Conservation (phyloP, 306 rosid genomes). For the Prunus mira region DNA sequence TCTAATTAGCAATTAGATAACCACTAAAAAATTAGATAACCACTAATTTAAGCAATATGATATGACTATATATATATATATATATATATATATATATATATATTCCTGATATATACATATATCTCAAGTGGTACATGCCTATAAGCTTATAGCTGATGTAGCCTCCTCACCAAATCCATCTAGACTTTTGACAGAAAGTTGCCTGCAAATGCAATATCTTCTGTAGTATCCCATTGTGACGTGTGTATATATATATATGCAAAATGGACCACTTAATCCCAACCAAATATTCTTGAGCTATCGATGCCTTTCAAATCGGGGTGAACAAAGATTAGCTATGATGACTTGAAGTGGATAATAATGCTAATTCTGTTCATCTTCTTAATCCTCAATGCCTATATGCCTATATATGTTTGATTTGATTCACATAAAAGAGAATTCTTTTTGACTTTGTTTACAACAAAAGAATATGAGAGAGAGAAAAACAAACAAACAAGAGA, state of each 20-base stretch:
- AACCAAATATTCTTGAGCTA: conserved; percentile 17
- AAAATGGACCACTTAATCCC: conserved; percentile 28
- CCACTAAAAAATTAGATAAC: conserved; percentile 20
- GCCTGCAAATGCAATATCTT: neutral
- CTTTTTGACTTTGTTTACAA: neutral
- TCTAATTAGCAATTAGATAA: conserved; percentile 20
- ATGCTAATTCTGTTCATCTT: neutral
- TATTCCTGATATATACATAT: no score
- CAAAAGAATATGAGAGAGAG: neutral
- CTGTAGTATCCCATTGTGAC: no score
- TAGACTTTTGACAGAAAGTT: neutral
- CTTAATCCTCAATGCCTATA: neutral
- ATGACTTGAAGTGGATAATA: neutral
- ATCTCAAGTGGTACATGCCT: no score
- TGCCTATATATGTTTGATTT: conserved; percentile 7
- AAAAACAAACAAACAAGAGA: neutral
- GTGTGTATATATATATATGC: neutral
- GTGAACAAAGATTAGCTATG: neutral
- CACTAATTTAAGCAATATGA: neutral
- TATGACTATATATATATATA: no score
- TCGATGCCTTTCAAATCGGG: neutral
- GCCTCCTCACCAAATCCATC: no score
- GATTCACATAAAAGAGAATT: conserved; percentile 13
- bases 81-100: no score
- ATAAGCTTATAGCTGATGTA: no score